These are phyloP conservation scores for Medicago lupulina DNA, from an alignment of 306 rosid genomes.

Conservation along the genomic window DNA sequence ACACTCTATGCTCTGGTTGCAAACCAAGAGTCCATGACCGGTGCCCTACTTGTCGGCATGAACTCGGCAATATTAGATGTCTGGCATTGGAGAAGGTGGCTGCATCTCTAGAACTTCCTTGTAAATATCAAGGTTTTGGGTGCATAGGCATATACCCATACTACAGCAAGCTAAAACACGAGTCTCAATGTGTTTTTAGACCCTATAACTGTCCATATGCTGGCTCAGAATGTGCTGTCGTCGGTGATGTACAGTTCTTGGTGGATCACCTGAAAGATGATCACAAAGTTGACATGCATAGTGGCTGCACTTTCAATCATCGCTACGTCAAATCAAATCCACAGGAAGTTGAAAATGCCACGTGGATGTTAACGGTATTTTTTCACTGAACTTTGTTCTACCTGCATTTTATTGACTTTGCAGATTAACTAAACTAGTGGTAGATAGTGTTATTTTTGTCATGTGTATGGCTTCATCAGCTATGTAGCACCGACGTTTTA, in stretches of 20 bases:
- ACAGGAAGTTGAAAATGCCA: slow-evolving; percentile 94
- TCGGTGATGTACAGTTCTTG: slow-evolving; percentile 78
- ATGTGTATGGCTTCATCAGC: not conserved
- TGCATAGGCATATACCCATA: slow-evolving; percentile 85
- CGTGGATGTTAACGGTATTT: slow-evolving; percentile 94
- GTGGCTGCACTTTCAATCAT: slow-evolving; percentile 89
- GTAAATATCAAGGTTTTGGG: slow-evolving; percentile 83
- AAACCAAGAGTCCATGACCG: slow-evolving; percentile 91
- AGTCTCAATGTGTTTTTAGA: slow-evolving; percentile 75
- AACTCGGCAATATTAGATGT: slow-evolving; percentile 94
- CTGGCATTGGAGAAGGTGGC: slow-evolving; percentile 94
- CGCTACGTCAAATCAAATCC: slow-evolving; percentile 94
- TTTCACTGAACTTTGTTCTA: slow-evolving; percentile 28
- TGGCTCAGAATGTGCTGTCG: slow-evolving; percentile 77
- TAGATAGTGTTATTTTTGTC: slow-evolving; percentile 16
- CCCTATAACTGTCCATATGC: slow-evolving; percentile 94
- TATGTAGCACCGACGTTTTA: not conserved
- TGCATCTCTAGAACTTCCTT: slow-evolving; percentile 89
- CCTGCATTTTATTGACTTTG: slow-evolving; percentile 4
- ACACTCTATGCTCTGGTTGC: slow-evolving; percentile 90
- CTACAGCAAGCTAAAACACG: slow-evolving; percentile 92
- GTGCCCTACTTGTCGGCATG: slow-evolving; percentile 92
- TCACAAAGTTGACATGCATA: slow-evolving; percentile 97
- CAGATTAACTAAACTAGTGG: not conserved
- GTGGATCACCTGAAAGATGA: slow-evolving; percentile 89